phyloP scores from a whole-genome alignment of 1,284 basidiomycete species.

The Boletus sp. region DNA sequence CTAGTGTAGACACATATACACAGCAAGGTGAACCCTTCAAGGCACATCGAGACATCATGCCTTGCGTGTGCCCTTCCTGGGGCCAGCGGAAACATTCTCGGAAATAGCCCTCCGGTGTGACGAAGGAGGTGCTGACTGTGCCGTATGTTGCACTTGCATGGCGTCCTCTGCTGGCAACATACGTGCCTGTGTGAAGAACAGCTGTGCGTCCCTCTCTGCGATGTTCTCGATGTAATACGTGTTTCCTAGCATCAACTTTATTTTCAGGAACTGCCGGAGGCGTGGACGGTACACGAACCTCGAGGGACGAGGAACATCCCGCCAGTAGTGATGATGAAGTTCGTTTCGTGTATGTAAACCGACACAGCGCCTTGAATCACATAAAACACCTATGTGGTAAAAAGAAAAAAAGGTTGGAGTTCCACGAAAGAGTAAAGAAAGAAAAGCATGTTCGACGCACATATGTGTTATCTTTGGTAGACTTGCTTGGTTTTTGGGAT shows the following conservation, averaged over 20 bases:
- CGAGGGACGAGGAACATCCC: slow-evolving; percentile 90
- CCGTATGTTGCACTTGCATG: slow-evolving; percentile 22
- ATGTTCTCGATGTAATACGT: slow-evolving; percentile 89
- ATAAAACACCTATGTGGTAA: slow-evolving; percentile 87
- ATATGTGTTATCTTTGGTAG: slow-evolving; percentile 92
- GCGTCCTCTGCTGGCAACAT: slow-evolving; percentile 45
- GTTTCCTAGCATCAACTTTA: slow-evolving; percentile 58
- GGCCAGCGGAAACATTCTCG: slow-evolving; percentile 21
- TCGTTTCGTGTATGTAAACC: slow-evolving; percentile 77
- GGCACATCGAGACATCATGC: slow-evolving; percentile 7
- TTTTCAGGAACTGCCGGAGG: neutral
- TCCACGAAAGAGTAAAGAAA: neutral
- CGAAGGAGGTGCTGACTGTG: slow-evolving; percentile 31
- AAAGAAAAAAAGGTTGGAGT: neutral
- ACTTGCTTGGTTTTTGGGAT: slow-evolving; percentile 81
- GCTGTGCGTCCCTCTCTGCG: slow-evolving; percentile 68
- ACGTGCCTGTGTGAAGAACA: slow-evolving; percentile 93
- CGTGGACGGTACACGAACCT: slow-evolving; percentile 46
- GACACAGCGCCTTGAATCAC: slow-evolving; percentile 85
- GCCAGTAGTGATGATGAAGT: slow-evolving; percentile 74
- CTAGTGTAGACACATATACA: neutral
- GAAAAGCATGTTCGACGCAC: slow-evolving; percentile 47
- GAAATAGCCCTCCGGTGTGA: slow-evolving; percentile 33
- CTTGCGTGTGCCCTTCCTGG: slow-evolving; percentile 21
- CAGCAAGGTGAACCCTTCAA: neutral